Evolutionary conservation across 1,284 basidiomycete species (phyloP).

Genomic region (Xanthoconium separans): DNA sequence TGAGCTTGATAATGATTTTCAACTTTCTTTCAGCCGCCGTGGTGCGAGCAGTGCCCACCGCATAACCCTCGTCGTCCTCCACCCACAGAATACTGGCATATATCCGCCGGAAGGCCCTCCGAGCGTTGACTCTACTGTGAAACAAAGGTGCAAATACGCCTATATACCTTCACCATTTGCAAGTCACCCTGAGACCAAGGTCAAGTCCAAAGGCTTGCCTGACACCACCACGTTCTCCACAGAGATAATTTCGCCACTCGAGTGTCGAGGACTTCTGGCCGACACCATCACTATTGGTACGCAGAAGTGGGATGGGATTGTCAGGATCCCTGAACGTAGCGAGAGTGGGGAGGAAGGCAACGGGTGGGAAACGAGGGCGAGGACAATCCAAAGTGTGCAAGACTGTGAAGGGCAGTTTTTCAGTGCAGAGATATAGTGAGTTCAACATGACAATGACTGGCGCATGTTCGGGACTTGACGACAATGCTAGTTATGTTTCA

Average conservation of each 20-base stretch:
- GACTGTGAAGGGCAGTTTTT: conserved; percentile 39
- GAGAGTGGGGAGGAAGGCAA: conserved; percentile 5
- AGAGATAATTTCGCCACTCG: conserved; percentile 40
- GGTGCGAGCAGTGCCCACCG: conserved; percentile 35
- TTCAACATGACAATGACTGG: conserved; percentile 6
- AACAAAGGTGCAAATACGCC: conserved; percentile 7
- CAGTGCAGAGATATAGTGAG: conserved; percentile 44
- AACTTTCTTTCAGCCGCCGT: conserved; percentile 40
- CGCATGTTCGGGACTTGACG: background rate
- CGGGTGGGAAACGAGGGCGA: conserved; percentile 20
- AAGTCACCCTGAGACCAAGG: conserved; percentile 12
- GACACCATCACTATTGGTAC: conserved; percentile 30
- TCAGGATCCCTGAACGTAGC: conserved; percentile 40
- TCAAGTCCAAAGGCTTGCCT: conserved; percentile 1
- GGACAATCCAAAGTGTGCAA: conserved; percentile 34
- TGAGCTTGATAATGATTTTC: background rate
- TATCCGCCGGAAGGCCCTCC: conserved; percentile 32
- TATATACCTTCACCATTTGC: conserved; percentile 14
- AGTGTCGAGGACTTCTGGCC: conserved; percentile 43
- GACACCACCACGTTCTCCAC: conserved; percentile 31
- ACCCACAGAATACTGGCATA: conserved; percentile 40
- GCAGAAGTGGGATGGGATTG: conserved; percentile 49
- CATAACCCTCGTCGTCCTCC: conserved; percentile 43
- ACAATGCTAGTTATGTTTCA: conserved; percentile 44
- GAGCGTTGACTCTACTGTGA: conserved; percentile 17